These are phyloP conservation scores for Entomortierella beljakovae DNA, from an alignment of 192 early-diverging fungal genomes.

Conservation along the genomic window DNA sequence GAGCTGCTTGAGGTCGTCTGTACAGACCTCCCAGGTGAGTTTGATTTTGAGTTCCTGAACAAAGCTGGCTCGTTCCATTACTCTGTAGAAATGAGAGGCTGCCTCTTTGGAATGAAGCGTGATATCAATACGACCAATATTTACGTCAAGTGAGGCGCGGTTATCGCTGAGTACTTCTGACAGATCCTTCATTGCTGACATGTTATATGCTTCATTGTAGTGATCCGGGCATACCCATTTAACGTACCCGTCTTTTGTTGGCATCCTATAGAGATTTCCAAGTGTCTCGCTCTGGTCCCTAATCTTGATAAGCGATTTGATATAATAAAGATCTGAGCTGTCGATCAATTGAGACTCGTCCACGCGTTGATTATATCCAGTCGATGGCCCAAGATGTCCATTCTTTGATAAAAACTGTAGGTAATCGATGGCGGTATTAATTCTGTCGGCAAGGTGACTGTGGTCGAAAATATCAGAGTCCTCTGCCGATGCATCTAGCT, in stretches of 20 bases:
- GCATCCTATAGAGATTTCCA: conserved; percentile 30
- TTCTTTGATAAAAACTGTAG: not conserved
- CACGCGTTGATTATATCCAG: not conserved
- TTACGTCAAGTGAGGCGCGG: conserved; percentile 12
- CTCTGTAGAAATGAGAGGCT: conserved; percentile 22
- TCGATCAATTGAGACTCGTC: conserved; percentile 10
- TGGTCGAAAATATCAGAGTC: not conserved
- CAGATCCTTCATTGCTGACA: conserved; percentile 4
- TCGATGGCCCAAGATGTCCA: not conserved
- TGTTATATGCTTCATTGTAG: conserved; percentile 9
- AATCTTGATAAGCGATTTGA: conserved; percentile 8
- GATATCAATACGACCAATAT: conserved; percentile 17
- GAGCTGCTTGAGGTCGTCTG: conserved; percentile 19
- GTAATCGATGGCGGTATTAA: conserved; percentile 1
- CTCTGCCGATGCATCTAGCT: too few relatives aligned
- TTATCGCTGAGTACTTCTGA: conserved; percentile 7
- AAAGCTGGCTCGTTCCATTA: conserved; percentile 9
- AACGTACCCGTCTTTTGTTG: conserved; percentile 16
- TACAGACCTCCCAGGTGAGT: conserved; percentile 8
- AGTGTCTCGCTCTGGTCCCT: not conserved
- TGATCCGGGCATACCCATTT: conserved; percentile 45
- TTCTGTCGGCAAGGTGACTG: not conserved
- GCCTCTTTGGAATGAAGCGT: not conserved
- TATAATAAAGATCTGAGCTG: conserved; percentile 3
- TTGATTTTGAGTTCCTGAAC: conserved; percentile 23